Evolutionary conservation across 768 basidiomycete species (phyloP), one percentile per base, ranked within the genome.

Genomic region (Coprinopsis sp.): DNA sequence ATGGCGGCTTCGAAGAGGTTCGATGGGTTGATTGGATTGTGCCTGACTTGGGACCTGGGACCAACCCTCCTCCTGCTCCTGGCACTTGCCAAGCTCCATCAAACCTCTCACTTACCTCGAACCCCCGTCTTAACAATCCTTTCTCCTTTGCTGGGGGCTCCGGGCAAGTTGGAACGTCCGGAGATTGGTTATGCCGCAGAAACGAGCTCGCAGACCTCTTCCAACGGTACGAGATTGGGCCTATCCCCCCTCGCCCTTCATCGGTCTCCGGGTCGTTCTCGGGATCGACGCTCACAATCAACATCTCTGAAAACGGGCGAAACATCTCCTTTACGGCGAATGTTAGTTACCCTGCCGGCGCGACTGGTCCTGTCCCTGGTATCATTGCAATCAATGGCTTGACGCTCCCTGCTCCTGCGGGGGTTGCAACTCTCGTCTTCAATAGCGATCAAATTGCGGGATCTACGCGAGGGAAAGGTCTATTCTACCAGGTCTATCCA

Each of bases 401-500:
- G 28, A 73, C 63, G 44, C 55, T 69, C 30, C 66, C 71, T 13
- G 51, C 54, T 19, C 65, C 68, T 0, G 46, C 63, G 10, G 64
- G 61, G 13, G 61, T 69, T 25, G 72, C 76, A 7, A 47, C 67
- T 29, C 64, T 78, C 54, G 70, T 62, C 33, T 76, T 73, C 65
- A 61, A 70, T 57, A 78, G 74, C 62, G 64, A 71, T 33, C 67
- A 69, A 30, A 74, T 81, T 44, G 78, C 71, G 7, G 12, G 61
- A 65, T 52, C 51, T 54, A 14, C 57, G 58, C 48, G 73, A 71
- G 56, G 77, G 78, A 21, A 70, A 72, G 36, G n/a, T n/a, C n/a
- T n/a, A n/a, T 81, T 81, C 68, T 81, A 72, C 64, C 62, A 64
- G 37, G 67, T 80, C 28, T 78, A 74, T 56, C 60, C 51, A 10